A percentile compares a stretch with the other conserved stretches of the same genome.
Conservation (phyloP, 1,139 yeast species). For the Zygotorulaspora mrakii region DNA sequence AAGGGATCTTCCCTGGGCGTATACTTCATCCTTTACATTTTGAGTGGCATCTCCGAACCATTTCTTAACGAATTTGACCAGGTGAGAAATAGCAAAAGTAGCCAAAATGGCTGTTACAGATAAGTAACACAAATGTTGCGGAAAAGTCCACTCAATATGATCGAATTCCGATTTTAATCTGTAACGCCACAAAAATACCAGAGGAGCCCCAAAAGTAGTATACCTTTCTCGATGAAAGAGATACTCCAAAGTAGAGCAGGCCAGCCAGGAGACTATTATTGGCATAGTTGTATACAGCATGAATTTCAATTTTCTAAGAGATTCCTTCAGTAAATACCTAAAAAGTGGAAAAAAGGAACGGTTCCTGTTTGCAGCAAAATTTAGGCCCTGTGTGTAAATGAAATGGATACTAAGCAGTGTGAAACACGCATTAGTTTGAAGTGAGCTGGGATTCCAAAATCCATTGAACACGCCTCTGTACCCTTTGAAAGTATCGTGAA, state of each 20-base stretch:
- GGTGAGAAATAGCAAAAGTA: slow-evolving; percentile 7
- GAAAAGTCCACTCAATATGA: slow-evolving; percentile 19
- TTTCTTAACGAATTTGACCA: slow-evolving; percentile 8
- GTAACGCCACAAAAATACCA: slow-evolving; percentile 16
- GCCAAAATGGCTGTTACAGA: slow-evolving; percentile 12
- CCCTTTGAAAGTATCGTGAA: slow-evolving; percentile 7
- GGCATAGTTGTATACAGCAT: slow-evolving; percentile 15
- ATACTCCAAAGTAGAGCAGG: slow-evolving; percentile 13
- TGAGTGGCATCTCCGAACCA: slow-evolving; percentile 29
- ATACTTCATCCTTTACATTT: slow-evolving; percentile 57
- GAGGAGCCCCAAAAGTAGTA: slow-evolving; percentile 11
- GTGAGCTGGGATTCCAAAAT: slow-evolving; percentile 7
- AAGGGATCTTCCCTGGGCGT: slow-evolving; percentile 58
- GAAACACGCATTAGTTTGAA: slow-evolving; percentile 6
- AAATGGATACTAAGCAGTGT: slow-evolving; percentile 3
- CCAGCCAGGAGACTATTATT: slow-evolving; percentile 15
- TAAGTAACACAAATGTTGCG: slow-evolving; percentile 20
- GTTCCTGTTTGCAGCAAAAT: slow-evolving; percentile 12
- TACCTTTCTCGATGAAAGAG: slow-evolving; percentile 11
- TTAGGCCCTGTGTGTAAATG: slow-evolving; percentile 7
- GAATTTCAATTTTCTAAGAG: slow-evolving; percentile 9
- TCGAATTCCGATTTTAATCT: slow-evolving; percentile 16
- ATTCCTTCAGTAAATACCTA: slow-evolving; percentile 6
- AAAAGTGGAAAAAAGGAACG: slow-evolving; percentile 12
- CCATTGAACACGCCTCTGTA: slow-evolving; percentile 6